Percentiles rank a stretch among this genome's conserved stretches.
Evolutionary conservation across 768 basidiomycete species (phyloP).

Genomic region (Gloeopeniophorella convolvens): DNA sequence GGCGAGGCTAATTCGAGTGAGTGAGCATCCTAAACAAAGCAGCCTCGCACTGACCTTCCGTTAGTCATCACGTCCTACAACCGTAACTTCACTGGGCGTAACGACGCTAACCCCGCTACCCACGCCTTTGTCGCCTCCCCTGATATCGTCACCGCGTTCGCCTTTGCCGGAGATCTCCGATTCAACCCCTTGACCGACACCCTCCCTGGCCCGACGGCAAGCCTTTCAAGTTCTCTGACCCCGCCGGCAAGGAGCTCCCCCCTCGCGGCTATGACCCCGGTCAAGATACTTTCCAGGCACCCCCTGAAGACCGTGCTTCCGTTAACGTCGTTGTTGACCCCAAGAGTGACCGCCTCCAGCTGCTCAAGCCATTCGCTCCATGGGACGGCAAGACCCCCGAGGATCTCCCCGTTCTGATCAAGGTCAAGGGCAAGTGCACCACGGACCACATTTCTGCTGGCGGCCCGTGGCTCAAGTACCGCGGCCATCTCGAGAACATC

Average conservation of each 20-base stretch:
- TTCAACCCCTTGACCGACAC: constrained; percentile 97
- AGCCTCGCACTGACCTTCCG: not conserved
- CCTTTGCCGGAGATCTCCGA: constrained; percentile 87
- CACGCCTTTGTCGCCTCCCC: constrained; percentile 95
- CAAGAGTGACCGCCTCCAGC: constrained; percentile 84
- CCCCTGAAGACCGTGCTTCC: constrained; percentile 75
- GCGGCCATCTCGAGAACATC: constrained; percentile 97
- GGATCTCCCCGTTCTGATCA: constrained; percentile 91
- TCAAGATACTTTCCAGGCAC: constrained; percentile 94
- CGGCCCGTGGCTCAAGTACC: constrained; percentile 99
- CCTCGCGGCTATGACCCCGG: constrained; percentile 95
- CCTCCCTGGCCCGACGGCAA: constrained; percentile 89
- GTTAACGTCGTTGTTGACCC: constrained; percentile 86
- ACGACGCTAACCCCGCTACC: constrained; percentile 98
- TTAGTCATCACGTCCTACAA: constrained; percentile 98
- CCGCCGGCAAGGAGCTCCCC: constrained; percentile 87
- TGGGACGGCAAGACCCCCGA: constrained; percentile 93
- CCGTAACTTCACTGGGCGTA: constrained; percentile 99
- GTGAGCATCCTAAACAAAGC: constrained; percentile 26
- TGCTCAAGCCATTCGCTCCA: constrained; percentile 79
- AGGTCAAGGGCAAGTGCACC: constrained; percentile 99
- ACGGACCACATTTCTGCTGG: constrained; percentile 96
- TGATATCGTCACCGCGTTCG: constrained; percentile 94
- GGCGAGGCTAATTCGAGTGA: constrained; percentile 92
- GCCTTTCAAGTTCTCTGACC: constrained; percentile 93